A percentile compares a stretch with the other conserved stretches of the same genome.
Conservation (phyloP, 2,329 filamentous ascomycete genomes). For the Westerdykella aurantiaca region DNA sequence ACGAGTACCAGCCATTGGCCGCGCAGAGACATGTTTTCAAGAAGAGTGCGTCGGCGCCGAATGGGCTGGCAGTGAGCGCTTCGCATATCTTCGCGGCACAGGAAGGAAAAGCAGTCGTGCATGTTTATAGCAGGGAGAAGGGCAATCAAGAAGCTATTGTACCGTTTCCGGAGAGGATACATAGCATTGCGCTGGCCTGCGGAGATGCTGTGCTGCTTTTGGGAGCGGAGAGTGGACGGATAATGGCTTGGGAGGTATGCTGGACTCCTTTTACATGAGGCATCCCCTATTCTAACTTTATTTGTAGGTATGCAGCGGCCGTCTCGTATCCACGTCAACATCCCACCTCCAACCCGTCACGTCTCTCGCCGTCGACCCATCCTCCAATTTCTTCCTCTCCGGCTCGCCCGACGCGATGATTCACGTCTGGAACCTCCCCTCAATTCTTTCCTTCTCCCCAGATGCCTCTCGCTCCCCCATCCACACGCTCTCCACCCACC, state of each 20-base stretch:
- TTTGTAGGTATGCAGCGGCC: slow-evolving; percentile 63
- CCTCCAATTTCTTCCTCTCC: slow-evolving; percentile 67
- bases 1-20: slow-evolving; percentile 72
- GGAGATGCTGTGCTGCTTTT: slow-evolving; percentile 64
- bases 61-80: slow-evolving; percentile 72
- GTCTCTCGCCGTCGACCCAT: slow-evolving; percentile 63
- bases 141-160: slow-evolving; percentile 85
- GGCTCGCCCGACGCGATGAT: slow-evolving; percentile 83
- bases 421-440: slow-evolving; percentile 81
- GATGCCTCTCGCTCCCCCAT: slow-evolving; percentile 59
- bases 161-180: slow-evolving; percentile 81
- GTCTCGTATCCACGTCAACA: slow-evolving; percentile 68
- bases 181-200: slow-evolving; percentile 65
- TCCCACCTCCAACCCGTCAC: slow-evolving; percentile 78
- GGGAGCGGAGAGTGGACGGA: slow-evolving; percentile 76
- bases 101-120: slow-evolving; percentile 81
- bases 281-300: slow-evolving; percentile 4
- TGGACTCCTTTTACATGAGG: slow-evolving; percentile 30
- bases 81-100: slow-evolving; percentile 90
- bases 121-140: slow-evolving; percentile 80
- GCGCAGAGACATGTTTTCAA: slow-evolving; percentile 77
- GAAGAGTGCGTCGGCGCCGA: slow-evolving; percentile 76
- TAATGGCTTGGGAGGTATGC: slow-evolving; percentile 88
- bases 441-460: slow-evolving; percentile 60
- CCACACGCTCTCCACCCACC: slow-evolving; percentile 71